phyloP scores from a whole-genome alignment of 805 yeast species.

The Pichia thaimueangensis region DNA sequence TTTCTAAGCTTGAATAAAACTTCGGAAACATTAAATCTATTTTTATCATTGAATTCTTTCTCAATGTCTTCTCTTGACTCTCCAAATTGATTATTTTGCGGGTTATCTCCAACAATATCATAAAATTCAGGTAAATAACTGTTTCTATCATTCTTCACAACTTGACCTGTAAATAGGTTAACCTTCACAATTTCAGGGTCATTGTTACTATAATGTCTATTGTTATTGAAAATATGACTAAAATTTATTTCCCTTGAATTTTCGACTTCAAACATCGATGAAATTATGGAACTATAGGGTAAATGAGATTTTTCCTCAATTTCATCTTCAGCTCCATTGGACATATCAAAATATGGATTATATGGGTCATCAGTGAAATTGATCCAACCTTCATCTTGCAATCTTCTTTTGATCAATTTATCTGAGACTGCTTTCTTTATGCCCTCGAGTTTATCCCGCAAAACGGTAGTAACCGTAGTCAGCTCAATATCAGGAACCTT shows the following conservation, averaged over 20 bases:
- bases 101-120: constrained; percentile 29
- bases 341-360: constrained; percentile 71
- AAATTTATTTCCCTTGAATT: constrained; percentile 49
- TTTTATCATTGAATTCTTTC: constrained; percentile 13
- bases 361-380: constrained; percentile 84
- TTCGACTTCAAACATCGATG: constrained; percentile 59
- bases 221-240: constrained; percentile 39
- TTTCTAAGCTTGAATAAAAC: constrained; percentile 60
- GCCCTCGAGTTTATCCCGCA: constrained; percentile 68
- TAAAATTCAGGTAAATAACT: constrained; percentile 38
- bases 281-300: constrained; percentile 75
- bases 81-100: constrained; percentile 20
- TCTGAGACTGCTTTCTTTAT: constrained; percentile 82
- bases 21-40: constrained; percentile 34
- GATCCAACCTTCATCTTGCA: constrained; percentile 67
- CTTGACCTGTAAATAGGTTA: constrained; percentile 45
- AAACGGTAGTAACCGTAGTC: constrained; percentile 69
- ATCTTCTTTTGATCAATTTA: constrained; percentile 64
- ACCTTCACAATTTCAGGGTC: constrained; percentile 29
- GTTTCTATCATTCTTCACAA: constrained; percentile 35
- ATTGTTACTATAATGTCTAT: constrained; percentile 31
- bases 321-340: constrained; percentile 39
- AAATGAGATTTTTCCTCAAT: constrained; percentile 54
- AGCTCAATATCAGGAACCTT: constrained; percentile 90
- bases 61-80: constrained; percentile 15